phyloP scores from a whole-genome alignment of 2,329 filamentous ascomycete species.

The Paraphoma sp. region DNA sequence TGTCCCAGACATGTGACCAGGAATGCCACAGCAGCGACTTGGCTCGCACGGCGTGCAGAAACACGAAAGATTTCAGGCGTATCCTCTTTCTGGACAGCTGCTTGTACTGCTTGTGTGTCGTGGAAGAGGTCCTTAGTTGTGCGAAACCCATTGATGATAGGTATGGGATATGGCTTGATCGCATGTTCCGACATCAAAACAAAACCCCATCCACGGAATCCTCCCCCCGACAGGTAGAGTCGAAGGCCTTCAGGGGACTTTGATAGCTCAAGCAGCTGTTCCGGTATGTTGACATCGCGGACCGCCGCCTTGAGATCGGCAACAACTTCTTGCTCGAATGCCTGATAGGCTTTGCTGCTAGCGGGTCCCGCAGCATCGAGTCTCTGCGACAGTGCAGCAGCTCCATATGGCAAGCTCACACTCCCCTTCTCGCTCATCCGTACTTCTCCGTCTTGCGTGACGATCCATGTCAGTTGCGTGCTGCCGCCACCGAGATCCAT shows the following conservation, averaged over 20 bases:
- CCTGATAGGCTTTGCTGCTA: conserved; percentile 52
- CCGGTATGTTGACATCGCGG: conserved; percentile 62
- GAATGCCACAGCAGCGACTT: conserved; percentile 83
- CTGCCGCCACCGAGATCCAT: conserved; percentile 85
- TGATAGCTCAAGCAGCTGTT: conserved; percentile 51
- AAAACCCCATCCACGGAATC: conserved; percentile 89
- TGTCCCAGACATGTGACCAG: conserved; percentile 77
- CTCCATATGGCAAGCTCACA: conserved; percentile 73
- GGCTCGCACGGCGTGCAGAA: conserved; percentile 77
- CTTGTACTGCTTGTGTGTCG: conserved; percentile 55
- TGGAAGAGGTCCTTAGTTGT: conserved; percentile 69
- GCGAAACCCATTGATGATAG: conserved; percentile 80
- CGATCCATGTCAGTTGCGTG: conserved; percentile 73
- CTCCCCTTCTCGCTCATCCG: conserved; percentile 54
- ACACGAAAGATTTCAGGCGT: conserved; percentile 68
- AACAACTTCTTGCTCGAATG: conserved; percentile 62
- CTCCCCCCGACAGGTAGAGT: conserved; percentile 87
- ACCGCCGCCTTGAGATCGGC: conserved; percentile 67
- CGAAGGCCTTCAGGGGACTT: conserved; percentile 50
- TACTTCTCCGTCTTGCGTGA: conserved; percentile 56
- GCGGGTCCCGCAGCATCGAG: conserved; percentile 50
- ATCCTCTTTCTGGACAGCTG: conserved; percentile 48
- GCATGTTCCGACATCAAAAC: conserved; percentile 81
- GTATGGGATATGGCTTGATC: conserved; percentile 80
- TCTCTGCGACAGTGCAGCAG: conserved; percentile 67